Evolutionary conservation across 768 basidiomycete genomes (phyloP).

Genomic region (Candolleomyces aberdarensis): DNA sequence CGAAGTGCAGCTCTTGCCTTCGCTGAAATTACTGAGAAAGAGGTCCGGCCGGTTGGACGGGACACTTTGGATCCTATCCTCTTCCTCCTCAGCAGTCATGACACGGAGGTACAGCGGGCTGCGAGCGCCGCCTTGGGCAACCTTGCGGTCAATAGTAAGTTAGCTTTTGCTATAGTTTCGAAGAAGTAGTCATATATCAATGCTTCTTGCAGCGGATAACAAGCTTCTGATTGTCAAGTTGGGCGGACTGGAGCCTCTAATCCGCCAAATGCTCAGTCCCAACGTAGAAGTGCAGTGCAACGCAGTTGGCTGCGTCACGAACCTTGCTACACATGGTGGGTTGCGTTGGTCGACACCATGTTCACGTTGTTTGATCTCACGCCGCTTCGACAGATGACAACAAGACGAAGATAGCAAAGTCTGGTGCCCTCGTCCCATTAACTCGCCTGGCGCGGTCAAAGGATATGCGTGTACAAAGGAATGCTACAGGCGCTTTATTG

Average conservation of each 20-base stretch:
- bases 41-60: constrained; percentile 92
- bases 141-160: constrained; percentile 94
- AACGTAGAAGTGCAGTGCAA: constrained; percentile 99
- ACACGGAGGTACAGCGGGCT: constrained; percentile 97
- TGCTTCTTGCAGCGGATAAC: constrained; percentile 76
- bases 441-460: constrained; percentile 95
- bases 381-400: constrained; percentile 74
- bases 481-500: constrained; percentile 94
- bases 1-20: constrained; percentile 97
- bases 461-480: constrained; percentile 98
- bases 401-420: constrained; percentile 99
- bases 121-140: constrained; percentile 97
- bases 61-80: constrained; percentile 98
- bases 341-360: constrained; percentile 11
- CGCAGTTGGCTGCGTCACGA: constrained; percentile 98
- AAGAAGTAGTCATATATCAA: background rate
- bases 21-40: constrained; percentile 99
- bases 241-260: constrained; percentile 95
- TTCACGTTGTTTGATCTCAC: background rate
- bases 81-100: constrained; percentile 94
- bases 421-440: constrained; percentile 95
- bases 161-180: background rate
- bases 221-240: constrained; percentile 98
- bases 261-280: constrained; percentile 97
- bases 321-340: constrained; percentile 95